Conservation (phyloP, 2,329 filamentous ascomycete genomes). For the Monilinia fructicola region DNA sequence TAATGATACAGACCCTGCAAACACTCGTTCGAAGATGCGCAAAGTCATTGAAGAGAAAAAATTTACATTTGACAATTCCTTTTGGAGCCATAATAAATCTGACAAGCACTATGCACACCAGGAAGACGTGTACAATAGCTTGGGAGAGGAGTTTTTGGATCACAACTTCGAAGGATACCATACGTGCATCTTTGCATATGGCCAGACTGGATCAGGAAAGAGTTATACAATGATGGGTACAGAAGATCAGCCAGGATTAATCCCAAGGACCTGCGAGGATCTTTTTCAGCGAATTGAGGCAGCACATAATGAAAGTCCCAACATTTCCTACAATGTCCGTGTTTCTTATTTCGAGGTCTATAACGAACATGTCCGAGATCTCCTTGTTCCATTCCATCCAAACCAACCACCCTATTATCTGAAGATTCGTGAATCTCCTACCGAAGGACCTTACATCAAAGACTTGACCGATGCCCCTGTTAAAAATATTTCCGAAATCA, state of each 20-base stretch:
- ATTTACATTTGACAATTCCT: constrained; percentile 97
- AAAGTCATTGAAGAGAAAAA: constrained; percentile 82
- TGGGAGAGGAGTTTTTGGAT: constrained; percentile 95
- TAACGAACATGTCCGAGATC: constrained; percentile 96
- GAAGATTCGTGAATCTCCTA: constrained; percentile 94
- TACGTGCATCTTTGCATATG: constrained; percentile 98
- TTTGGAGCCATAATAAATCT: constrained; percentile 84
- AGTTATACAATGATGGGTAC: constrained; percentile 98
- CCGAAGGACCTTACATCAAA: constrained; percentile 94
- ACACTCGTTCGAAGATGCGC: constrained; percentile 61
- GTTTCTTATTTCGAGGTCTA: constrained; percentile 99
- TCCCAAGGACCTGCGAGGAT: constrained; percentile 93
- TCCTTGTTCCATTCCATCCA: constrained; percentile 71
- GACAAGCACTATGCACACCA: constrained; percentile 89
- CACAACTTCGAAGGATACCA: constrained; percentile 99
- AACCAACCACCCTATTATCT: constrained; percentile 85
- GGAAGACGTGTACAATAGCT: constrained; percentile 87
- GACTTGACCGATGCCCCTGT: constrained; percentile 93
- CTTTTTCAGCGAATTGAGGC: constrained; percentile 90
- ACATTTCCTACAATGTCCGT: constrained; percentile 94
- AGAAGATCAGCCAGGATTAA: constrained; percentile 81
- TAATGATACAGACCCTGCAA: constrained; percentile 53
- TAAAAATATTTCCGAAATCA: constrained; percentile 80
- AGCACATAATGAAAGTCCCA: constrained; percentile 71
- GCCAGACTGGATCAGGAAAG: constrained; percentile 96